These are phyloP conservation scores for Rhytidiadelphus loreus DNA, from an alignment of 225 moss, liverwort and hornwort genomes.

Conservation along the genomic window DNA sequence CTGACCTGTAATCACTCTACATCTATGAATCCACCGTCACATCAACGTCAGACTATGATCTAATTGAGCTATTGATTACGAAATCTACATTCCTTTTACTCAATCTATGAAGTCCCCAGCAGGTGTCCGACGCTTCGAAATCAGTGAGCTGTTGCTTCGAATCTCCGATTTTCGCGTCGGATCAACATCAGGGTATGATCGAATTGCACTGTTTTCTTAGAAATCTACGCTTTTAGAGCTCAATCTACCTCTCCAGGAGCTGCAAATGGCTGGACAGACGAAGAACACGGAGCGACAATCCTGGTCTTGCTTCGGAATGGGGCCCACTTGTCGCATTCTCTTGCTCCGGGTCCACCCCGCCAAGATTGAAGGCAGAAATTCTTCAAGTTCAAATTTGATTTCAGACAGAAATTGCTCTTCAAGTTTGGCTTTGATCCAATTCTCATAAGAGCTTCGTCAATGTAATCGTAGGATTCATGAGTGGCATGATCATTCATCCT, in stretches of 20 bases:
- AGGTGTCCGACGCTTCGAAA: accelerated
- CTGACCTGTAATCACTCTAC: too few relatives aligned
- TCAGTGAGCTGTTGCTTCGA: neutral
- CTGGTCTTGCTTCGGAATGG: neutral
- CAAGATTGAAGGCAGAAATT: neutral
- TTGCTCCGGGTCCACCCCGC: too few relatives aligned
- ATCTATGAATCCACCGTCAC: neutral
- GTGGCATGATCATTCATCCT: too few relatives aligned
- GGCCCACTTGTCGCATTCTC: neutral
- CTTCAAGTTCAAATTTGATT: neutral
- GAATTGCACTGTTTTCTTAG: accelerated
- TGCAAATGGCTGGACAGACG: neutral
- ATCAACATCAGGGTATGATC: neutral
- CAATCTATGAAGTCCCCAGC: neutral
- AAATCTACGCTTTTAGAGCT: neutral
- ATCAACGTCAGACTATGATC: neutral
- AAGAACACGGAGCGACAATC: neutral
- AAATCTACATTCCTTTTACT: neutral
- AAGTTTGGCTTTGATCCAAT: too few relatives aligned
- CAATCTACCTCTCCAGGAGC: neutral
- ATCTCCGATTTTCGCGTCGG: neutral
- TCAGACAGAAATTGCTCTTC: neutral
- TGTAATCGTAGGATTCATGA: neutral
- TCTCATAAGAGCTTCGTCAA: neutral
- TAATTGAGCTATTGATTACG: accelerated